Conservation (phyloP, 179 eudicot genomes). For the Corrigiola litoralis region DNA sequence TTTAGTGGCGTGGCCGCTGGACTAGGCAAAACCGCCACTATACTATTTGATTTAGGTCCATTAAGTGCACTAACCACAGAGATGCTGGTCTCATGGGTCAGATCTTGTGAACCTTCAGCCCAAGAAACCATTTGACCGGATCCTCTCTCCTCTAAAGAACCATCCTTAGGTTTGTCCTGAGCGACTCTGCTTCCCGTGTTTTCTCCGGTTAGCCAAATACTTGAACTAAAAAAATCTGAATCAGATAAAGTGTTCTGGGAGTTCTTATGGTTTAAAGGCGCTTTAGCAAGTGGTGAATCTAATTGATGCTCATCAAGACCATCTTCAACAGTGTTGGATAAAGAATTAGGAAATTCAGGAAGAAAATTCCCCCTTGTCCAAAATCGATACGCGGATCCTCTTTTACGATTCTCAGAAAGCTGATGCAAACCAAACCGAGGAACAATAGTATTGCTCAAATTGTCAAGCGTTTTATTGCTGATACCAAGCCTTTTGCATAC, state of each 20-base stretch:
- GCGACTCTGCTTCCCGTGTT: slow-evolving; percentile 25
- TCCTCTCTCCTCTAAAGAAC: slow-evolving; percentile 27
- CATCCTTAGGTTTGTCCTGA: slow-evolving; percentile 32
- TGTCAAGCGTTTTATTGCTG: slow-evolving; percentile 57
- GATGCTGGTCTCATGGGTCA: slow-evolving; percentile 23
- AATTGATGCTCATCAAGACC: slow-evolving; percentile 27
- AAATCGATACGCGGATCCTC: slow-evolving; percentile 62
- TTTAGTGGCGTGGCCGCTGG: slow-evolving; percentile 33
- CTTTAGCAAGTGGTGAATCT: slow-evolving; percentile 20
- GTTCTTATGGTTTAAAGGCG: slow-evolving; percentile 25
- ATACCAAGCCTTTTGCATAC: slow-evolving; percentile 83
- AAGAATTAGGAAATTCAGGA: slow-evolving; percentile 37
- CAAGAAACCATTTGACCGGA: slow-evolving; percentile 26
- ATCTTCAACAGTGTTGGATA: slow-evolving; percentile 28
- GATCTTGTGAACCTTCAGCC: slow-evolving; percentile 20
- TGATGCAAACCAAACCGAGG: slow-evolving; percentile 73
- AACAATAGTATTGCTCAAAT: slow-evolving; percentile 48
- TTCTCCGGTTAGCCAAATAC: slow-evolving; percentile 24
- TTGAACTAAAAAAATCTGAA: slow-evolving; percentile 25
- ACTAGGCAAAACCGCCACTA: slow-evolving; percentile 30
- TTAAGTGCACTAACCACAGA: slow-evolving; percentile 21
- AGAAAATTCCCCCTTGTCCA: slow-evolving; percentile 72
- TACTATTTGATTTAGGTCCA: slow-evolving; percentile 26
- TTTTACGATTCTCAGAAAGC: slow-evolving; percentile 60
- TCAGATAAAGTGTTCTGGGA: slow-evolving; percentile 24